Conservation (phyloP, 192 early-diverging fungal genomes). For the Gigaspora rosea region DNA sequence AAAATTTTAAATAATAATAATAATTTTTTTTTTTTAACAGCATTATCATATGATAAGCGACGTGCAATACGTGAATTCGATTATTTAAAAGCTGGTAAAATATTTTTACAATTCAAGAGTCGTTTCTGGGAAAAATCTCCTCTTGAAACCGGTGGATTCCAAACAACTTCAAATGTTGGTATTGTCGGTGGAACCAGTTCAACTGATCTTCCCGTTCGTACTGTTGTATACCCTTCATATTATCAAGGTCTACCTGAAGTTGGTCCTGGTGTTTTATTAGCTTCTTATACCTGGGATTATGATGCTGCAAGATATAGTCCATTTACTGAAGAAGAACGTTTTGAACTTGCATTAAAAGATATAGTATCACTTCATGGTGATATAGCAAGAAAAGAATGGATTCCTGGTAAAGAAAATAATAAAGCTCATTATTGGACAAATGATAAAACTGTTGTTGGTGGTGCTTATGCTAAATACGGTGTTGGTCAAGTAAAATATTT, state of each 20-base stretch:
- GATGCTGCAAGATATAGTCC: constrained; percentile 24
- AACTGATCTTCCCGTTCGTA: constrained; percentile 29
- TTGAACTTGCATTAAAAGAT: constrained; percentile 31
- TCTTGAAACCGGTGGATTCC: not conserved
- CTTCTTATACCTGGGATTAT: constrained; percentile 28
- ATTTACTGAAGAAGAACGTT: constrained; percentile 31
- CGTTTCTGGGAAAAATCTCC: constrained; percentile 41
- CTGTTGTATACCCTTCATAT: constrained; percentile 32
- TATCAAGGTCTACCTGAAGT: constrained; percentile 9
- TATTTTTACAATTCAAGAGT: constrained; percentile 32
- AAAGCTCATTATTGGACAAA: constrained; percentile 31
- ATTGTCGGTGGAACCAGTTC: constrained; percentile 34
- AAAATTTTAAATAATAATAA: too few species aligned
- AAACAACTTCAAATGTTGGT: not conserved
- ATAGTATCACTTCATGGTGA: constrained; percentile 34
- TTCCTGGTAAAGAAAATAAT: constrained; percentile 12
- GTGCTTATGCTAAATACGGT: constrained; percentile 24
- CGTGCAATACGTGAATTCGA: constrained; percentile 27
- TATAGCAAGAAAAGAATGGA: constrained; percentile 24
- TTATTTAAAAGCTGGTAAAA: constrained; percentile 31
- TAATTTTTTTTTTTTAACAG: not conserved
- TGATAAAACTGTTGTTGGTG: constrained; percentile 33
- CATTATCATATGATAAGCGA: constrained; percentile 13
- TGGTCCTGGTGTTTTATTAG: constrained; percentile 30
- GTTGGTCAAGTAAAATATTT: constrained; percentile 24